Conservation (phyloP, 2,329 filamentous ascomycete genomes). For the Sporothrix humicola region DNA sequence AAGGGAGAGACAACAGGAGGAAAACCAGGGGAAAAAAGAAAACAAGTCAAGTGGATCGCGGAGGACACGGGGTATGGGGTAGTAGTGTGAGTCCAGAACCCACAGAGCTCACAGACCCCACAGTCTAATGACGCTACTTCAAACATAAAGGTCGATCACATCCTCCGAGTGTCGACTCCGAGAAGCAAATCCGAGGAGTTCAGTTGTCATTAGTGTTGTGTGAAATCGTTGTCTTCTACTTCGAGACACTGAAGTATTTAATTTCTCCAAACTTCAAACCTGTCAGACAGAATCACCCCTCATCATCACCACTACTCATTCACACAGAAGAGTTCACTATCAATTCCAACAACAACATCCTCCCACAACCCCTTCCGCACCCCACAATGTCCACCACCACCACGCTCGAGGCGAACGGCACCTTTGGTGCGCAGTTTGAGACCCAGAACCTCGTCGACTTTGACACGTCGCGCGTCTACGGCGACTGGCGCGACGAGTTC, state of each 20-base stretch:
- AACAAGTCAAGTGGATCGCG: too few relatives aligned
- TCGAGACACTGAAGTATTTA: too few relatives aligned
- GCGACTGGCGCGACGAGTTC: constrained; percentile 45
- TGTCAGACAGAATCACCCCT: neutral
- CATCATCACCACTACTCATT: neutral
- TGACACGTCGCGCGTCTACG: constrained; percentile 15
- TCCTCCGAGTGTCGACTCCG: neutral
- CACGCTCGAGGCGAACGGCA: neutral
- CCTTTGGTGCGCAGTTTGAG: constrained; percentile 3
- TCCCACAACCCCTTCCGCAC: too few relatives aligned
- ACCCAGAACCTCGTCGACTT: constrained; percentile 13
- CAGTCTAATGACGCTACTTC: too few relatives aligned
- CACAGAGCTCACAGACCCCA: too few relatives aligned
- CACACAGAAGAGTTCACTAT: neutral
- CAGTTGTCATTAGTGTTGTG: too few relatives aligned
- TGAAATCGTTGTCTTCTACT: too few relatives aligned
- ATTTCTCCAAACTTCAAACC: neutral
- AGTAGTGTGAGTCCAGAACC: too few relatives aligned
- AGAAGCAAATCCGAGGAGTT: constrained; percentile 7
- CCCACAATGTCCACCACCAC: neutral
- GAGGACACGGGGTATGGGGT: too few relatives aligned
- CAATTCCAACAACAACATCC: neutral
- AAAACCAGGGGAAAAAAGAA: too few relatives aligned
- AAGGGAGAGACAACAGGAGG: too few relatives aligned
- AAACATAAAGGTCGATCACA: too few relatives aligned